Conservation (phyloP, 192 early-diverging fungal species). For the Haplosporangium gracile region DNA sequence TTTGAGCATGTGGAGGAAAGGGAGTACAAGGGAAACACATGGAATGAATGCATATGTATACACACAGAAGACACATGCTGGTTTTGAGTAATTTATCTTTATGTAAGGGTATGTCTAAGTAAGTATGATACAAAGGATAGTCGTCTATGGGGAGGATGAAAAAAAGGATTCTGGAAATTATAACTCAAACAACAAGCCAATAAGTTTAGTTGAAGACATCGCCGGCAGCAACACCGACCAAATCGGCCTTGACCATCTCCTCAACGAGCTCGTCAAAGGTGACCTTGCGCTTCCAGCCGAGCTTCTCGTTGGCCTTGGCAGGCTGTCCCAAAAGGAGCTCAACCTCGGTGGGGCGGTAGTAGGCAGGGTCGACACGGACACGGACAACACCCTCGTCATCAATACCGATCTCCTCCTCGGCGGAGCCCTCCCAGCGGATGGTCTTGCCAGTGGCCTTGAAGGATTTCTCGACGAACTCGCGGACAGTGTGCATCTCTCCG, state of each 20-base stretch:
- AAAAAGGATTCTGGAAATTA: background rate
- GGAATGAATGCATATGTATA: background rate
- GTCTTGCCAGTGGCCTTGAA: conserved; percentile 71
- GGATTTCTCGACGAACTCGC: conserved; percentile 82
- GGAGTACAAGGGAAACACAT: too few relatives aligned
- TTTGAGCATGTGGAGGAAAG: too few relatives aligned
- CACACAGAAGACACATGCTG: background rate
- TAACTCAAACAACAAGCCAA: background rate
- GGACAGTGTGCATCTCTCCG: conserved; percentile 86
- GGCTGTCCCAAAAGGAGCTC: conserved; percentile 81
- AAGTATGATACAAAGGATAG: background rate
- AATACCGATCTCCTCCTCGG: conserved; percentile 70
- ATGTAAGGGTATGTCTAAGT: conserved; percentile 2
- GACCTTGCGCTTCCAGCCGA: conserved; percentile 81
- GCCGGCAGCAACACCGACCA: conserved; percentile 59
- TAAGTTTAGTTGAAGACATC: conserved; percentile 48
- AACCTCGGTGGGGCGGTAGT: conserved; percentile 87
- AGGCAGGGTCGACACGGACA: conserved; percentile 76
- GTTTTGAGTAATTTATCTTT: background rate
- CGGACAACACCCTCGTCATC: conserved; percentile 66
- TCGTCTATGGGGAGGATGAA: background rate
- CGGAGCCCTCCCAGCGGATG: conserved; percentile 77
- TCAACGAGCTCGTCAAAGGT: conserved; percentile 78
- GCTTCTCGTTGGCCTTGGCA: conserved; percentile 75
- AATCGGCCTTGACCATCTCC: conserved; percentile 78